Percentiles rank a stretch among this genome's conserved stretches.
Evolutionary conservation across 441 rosid genomes (phyloP).

Genomic region (Bruguiera hainesii): DNA sequence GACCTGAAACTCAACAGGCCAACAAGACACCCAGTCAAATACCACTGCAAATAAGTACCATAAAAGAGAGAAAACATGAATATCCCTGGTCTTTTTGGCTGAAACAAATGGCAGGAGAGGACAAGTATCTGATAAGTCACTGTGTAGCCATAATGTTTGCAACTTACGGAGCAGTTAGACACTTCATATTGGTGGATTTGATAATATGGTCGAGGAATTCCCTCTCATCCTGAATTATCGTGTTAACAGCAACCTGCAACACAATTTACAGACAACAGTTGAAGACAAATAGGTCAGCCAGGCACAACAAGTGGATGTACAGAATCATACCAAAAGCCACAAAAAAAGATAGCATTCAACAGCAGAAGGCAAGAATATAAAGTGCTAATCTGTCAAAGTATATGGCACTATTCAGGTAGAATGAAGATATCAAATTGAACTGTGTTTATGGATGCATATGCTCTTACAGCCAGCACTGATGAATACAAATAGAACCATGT

Average conservation of each 20-base stretch:
- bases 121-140: neutral
- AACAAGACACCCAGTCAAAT: neutral
- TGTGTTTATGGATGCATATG: too few relatives aligned
- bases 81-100: too few relatives aligned
- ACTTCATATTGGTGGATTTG: constrained; percentile 88
- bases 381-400: too few relatives aligned
- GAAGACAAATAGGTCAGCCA: neutral
- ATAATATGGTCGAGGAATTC: constrained; percentile 76
- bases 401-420: too few relatives aligned
- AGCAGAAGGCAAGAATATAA: neutral
- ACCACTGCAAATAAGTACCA: neutral
- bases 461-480: too few relatives aligned
- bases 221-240: constrained; percentile 68
- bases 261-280: constrained; percentile 11
- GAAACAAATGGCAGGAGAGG: too few relatives aligned
- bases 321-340: neutral
- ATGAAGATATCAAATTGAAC: too few relatives aligned
- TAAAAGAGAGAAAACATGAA: neutral
- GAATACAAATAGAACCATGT: too few relatives aligned
- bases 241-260: constrained; percentile 85
- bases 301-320: neutral
- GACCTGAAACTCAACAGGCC: constrained; percentile 46
- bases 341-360: neutral
- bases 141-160: neutral
- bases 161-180: constrained; percentile 86